Percentiles rank a stretch among this genome's conserved stretches.
Evolutionary conservation across 495 filamentous ascomycete species (phyloP).

Genomic region (Bathelium albidoporum): DNA sequence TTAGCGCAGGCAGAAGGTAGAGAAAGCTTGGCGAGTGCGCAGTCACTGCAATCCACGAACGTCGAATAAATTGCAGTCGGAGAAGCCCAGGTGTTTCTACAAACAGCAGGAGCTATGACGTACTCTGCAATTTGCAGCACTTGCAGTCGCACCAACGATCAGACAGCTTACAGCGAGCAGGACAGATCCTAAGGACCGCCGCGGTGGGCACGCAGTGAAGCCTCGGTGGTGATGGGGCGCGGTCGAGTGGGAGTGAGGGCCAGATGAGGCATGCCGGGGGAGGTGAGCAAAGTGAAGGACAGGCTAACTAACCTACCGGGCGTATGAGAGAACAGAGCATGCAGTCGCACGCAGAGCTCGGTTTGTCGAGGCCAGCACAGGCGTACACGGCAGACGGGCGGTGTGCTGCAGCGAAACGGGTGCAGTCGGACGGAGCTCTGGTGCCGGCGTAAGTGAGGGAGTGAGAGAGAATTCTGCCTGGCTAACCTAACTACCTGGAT

Average conservation of each 20-base stretch:
- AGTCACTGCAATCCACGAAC: not conserved
- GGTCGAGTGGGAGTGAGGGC: not conserved
- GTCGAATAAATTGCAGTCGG: not conserved
- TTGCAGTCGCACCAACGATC: not conserved
- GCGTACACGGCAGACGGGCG: not conserved
- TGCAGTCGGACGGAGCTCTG: not conserved
- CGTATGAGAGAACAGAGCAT: not conserved
- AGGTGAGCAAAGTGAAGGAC: not conserved
- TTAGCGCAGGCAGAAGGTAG: not conserved
- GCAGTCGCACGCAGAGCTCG: not conserved
- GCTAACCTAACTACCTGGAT: too few relatives aligned
- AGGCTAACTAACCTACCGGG: not conserved
- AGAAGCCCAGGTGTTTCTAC: not conserved
- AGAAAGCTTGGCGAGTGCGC: not conserved
- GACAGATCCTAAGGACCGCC: not conserved
- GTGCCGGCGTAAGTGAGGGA: not conserved
- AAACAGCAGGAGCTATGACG: not conserved
- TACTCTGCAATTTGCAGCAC: not conserved
- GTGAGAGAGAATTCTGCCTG: not conserved
- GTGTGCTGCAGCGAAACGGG: not conserved
- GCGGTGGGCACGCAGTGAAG: not conserved
- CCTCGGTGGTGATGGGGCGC: not conserved
- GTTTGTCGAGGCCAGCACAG: not conserved
- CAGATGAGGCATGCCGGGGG: not conserved
- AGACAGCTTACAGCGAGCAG: not conserved